Conservation (phyloP, 2,329 filamentous ascomycete genomes). For the Colletotrichum australisinense region DNA sequence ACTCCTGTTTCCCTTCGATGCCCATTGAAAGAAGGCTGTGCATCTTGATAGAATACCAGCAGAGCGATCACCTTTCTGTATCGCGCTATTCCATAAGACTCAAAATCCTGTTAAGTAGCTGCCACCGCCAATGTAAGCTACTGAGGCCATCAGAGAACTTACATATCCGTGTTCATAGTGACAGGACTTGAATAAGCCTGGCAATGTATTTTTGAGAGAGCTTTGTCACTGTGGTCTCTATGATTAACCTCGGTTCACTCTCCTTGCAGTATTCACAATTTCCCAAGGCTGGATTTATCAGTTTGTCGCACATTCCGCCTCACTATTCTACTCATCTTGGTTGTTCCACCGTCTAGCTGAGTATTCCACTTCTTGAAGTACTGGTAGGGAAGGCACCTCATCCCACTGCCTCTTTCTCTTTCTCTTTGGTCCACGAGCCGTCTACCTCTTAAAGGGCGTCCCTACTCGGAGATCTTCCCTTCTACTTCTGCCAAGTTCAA, state of each 20-base stretch:
- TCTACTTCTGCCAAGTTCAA: not conserved
- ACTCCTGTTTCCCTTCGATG: too few species aligned
- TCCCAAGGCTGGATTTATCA: not conserved
- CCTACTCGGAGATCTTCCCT: not conserved
- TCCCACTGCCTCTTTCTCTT: not conserved
- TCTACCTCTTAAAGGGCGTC: not conserved
- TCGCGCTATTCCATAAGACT: too few species aligned
- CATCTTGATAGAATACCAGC: too few species aligned
- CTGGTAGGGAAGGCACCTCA: not conserved
- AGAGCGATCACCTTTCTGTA: too few species aligned
- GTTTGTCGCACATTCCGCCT: not conserved
- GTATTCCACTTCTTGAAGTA: not conserved
- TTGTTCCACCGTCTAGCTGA: not conserved
- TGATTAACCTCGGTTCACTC: too few species aligned
- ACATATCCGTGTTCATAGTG: too few species aligned
- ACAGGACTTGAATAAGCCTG: too few species aligned
- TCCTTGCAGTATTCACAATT: not conserved
- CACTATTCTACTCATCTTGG: not conserved
- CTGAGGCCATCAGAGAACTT: too few species aligned
- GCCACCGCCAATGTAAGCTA: too few species aligned
- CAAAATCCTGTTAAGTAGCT: too few species aligned
- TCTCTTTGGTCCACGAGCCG: not conserved
- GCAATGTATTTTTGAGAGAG: not conserved
- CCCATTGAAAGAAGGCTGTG: fast-evolving
- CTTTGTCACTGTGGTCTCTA: too few species aligned